Base-by-base conservation (phyloP, 2,329 filamentous ascomycete genomes). In the Zymoseptoria tritici region DNA sequence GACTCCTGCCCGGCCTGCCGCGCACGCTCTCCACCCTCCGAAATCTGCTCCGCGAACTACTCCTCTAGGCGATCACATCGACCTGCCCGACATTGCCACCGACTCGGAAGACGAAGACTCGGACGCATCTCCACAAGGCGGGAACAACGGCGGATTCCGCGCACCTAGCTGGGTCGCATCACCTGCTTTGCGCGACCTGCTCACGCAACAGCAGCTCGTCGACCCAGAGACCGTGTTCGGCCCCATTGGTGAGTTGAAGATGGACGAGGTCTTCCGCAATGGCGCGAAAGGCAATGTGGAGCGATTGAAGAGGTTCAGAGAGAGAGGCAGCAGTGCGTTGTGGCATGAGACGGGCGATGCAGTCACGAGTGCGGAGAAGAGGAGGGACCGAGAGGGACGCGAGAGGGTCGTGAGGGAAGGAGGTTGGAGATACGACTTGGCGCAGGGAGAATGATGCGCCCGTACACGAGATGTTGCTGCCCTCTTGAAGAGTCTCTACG, bases 31-130 rank as follows among this genome's bases (percentile, higher is more conserved):
- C 73, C 52, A 73, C 71, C 20, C 49, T 2, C 63, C 49, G 3
- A 60, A 60, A 19, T 68, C 68, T 55, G 74, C 74, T 52, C 71
- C 76, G 60, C 86, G 86, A 69, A 84, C 85, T 1, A 78, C 79
- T 60, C 89, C 88, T 68, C 93, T 91, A 67, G 91, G 92, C 62
- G 94, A 99, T 60, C 84, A 83, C 56, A 97, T 99, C 69, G 88
- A 94, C 66, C 84, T 99, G 2, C 93, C 94, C 0, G 94, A 99
- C 67, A 97, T 99, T 67, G 86, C 91, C 64, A 97, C 94, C 1
- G 95, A 99, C 72, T 91, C 91, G 29, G 92, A 96, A 69, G 90
- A 96, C 60, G 89, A 93, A 54, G 89, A 93, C 62, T 84, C 82
- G 2, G 83, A 85, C 13, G 77, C 77, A 6, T 46, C 36, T 16